Base-by-base conservation (phyloP, 176 grass and related monocot species). In the Poa annua region DNA sequence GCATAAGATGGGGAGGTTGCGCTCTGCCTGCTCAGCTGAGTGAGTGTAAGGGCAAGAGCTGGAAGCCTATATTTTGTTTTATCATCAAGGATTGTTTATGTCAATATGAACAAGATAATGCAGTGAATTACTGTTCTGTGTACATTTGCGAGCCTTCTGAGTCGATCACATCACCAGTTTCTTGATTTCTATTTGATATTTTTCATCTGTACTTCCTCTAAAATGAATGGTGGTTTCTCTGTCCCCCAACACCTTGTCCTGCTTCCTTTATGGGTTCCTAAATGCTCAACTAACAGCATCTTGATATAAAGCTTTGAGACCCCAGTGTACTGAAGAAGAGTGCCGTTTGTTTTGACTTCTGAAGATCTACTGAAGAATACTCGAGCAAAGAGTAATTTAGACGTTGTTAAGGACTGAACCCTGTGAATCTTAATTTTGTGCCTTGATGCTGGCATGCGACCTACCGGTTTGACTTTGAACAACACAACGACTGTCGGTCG, bases 31-130 rank as follows among this genome's bases (percentile, higher is more conserved):
- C 10, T 50, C 14, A 50, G 48, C 14, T 45, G 1, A 45, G 44
- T 35, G 11, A 70, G 74, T 78, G 15, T 10, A 67, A 71, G 56
- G 17, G 63, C 61, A 62, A 64, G 79, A 86, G 88, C 84, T 74
- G 55, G 29, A 29, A 29, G 29, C 79, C 74, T 74, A 65, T 83
- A 22, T 29, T 86, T 68, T 81, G 12, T 73, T 89, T 73, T 74
- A 12, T 73, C 48, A 75, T 67, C 5, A 54, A 86, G 21, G 84
- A 42, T 80, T 78, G 74, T 83, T 75, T 83, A 83, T 86, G 80
- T 75, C 59, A 80, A 83, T 83, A 83, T 75, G 50, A 83, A 86
- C 74, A 90, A 73, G 65, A 66, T 86, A 86, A 64, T 73, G 53
- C 44, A 59, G 48, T 36, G 25, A 66, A 50, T 26, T 86, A 32